These are phyloP conservation scores for Malus domestica DNA, from an alignment of 306 rosid species.

Conservation along the genomic window DNA sequence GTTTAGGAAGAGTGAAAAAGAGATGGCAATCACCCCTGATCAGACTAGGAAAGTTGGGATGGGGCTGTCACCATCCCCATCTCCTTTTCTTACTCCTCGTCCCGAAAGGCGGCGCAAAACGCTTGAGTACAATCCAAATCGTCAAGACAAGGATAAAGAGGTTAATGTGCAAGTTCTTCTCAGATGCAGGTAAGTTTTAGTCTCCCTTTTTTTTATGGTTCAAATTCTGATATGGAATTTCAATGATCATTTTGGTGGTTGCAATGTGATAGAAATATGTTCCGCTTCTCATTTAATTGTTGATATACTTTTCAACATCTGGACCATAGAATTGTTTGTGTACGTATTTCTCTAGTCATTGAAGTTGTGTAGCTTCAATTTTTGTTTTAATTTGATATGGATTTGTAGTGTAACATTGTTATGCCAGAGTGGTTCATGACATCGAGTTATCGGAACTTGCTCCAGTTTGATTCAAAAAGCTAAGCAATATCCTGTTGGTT, in stretches of 20 bases:
- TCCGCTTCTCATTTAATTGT: not conserved
- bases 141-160: slow-evolving; percentile 63
- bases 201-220: not conserved
- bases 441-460: not conserved
- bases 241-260: not conserved
- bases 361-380: not conserved
- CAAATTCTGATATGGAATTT: not conserved
- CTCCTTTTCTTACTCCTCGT: slow-evolving; percentile 88
- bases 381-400: not conserved
- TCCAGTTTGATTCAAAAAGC: not conserved
- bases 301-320: not conserved
- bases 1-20: slow-evolving; percentile 9
- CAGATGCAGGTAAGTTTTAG: slow-evolving; percentile 68
- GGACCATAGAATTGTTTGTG: not conserved
- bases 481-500: not conserved
- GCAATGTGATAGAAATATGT: not conserved
- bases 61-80: slow-evolving; percentile 59
- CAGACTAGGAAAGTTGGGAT: slow-evolving; percentile 61
- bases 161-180: slow-evolving; percentile 76
- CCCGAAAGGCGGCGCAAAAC: slow-evolving; percentile 74
- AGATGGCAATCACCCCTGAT: slow-evolving; percentile 72
- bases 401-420: not conserved
- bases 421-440: not conserved
- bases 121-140: slow-evolving; percentile 44
- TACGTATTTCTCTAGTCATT: not conserved